Percentiles rank a stretch among this genome's conserved stretches.
Evolutionary conservation across 208 protist genomes (phyloP).

Genomic region (Wallacemonas sp.): DNA sequence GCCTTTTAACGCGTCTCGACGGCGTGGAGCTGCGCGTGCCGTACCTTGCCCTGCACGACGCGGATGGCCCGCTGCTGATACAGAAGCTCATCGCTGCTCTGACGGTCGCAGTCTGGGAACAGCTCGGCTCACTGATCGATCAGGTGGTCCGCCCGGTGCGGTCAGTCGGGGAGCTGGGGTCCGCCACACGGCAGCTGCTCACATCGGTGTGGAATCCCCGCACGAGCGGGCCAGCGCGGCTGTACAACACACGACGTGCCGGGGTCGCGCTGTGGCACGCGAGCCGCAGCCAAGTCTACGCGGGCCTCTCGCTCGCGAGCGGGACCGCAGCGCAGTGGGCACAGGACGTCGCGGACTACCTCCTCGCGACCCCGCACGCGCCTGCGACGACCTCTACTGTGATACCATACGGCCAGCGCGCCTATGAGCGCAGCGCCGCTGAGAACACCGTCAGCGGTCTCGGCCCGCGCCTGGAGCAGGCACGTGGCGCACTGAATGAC

Average conservation of each 20-base stretch:
- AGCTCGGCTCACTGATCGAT: neutral
- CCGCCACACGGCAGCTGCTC: neutral
- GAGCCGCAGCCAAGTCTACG: neutral
- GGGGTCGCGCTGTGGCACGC: neutral
- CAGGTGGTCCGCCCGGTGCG: conserved; percentile 10
- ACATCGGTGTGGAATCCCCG: neutral
- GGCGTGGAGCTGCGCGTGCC: conserved; percentile 5
- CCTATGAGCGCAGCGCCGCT: no score
- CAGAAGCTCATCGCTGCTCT: neutral
- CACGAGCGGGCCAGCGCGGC: neutral
- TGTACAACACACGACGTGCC: neutral
- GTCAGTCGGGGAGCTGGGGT: neutral
- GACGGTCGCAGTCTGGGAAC: neutral
- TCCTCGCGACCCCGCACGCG: neutral
- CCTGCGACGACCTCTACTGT: neutral
- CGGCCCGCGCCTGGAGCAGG: neutral
- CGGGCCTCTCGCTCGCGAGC: conserved; percentile 1
- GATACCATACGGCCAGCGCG: no score
- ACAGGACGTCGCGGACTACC: neutral
- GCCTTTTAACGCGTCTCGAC: neutral
- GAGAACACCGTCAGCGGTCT: neutral
- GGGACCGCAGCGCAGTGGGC: neutral
- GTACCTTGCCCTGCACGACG: neutral
- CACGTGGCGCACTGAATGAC: neutral
- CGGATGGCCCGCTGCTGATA: neutral